Evolutionary conservation across 441 rosid genomes (phyloP).

Genomic region (Pelargonium fulgidum): DNA sequence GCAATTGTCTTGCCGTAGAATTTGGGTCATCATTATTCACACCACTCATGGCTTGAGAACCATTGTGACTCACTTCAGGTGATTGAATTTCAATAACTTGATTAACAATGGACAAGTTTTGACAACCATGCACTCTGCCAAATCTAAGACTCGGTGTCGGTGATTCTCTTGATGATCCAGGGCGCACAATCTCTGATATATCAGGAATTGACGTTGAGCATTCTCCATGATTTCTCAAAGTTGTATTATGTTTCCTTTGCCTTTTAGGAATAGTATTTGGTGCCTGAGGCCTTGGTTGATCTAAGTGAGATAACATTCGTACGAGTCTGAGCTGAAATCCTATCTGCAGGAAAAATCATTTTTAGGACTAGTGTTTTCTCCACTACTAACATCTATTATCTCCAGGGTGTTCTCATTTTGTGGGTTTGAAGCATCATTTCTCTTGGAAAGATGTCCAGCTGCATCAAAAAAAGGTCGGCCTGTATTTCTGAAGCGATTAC

Average conservation of each 20-base stretch:
- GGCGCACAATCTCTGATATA: constrained; percentile 40
- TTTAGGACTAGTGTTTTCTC: constrained; percentile 22
- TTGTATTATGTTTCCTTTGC: constrained; percentile 25
- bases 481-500: constrained; percentile 22
- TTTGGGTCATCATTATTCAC: constrained; percentile 36
- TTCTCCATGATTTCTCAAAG: constrained; percentile 29
- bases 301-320: constrained; percentile 18
- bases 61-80: constrained; percentile 30
- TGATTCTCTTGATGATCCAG: constrained; percentile 27
- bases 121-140: constrained; percentile 25
- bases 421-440: too few species aligned
- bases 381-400: constrained; percentile 26
- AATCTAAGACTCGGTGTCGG: constrained; percentile 51
- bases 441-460: constrained; percentile 11
- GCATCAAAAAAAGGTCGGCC: constrained; percentile 21
- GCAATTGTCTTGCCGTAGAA: constrained; percentile 61
- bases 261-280: constrained; percentile 32
- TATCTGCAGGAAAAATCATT: constrained; percentile 9
- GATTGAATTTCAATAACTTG: constrained; percentile 40
- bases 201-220: constrained; percentile 30
- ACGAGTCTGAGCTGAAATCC: constrained; percentile 19
- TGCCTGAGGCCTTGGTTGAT: constrained; percentile 17
- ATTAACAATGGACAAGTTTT: background rate
- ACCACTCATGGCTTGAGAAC: constrained; percentile 24
- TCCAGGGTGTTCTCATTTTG: too few species aligned